phyloP scores from a whole-genome alignment of 2,329 filamentous ascomycete species.

The Phyllosticta ampelicida region DNA sequence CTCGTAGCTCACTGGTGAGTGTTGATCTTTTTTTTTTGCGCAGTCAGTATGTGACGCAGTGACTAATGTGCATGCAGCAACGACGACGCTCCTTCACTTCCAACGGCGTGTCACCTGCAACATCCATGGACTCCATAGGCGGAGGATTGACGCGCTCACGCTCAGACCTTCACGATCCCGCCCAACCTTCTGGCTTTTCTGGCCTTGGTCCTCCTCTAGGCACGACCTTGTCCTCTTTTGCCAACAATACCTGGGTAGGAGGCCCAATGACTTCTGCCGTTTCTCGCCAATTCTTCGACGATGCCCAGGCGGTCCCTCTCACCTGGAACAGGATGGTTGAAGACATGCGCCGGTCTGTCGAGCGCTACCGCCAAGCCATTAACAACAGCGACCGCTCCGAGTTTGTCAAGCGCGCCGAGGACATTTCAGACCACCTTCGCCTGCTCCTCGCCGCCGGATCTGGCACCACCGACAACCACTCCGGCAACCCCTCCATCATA shows the following conservation, averaged over 20 bases:
- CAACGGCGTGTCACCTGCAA: constrained; percentile 70
- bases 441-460: constrained; percentile 91
- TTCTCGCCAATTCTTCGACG: constrained; percentile 81
- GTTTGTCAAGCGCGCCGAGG: constrained; percentile 89
- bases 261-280: constrained; percentile 41
- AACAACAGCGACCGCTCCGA: constrained; percentile 72
- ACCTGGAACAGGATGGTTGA: constrained; percentile 85
- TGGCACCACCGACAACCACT: constrained; percentile 96
- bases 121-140: constrained; percentile 84
- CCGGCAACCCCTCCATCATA: constrained; percentile 97
- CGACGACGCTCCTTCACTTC: constrained; percentile 55
- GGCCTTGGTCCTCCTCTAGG: constrained; percentile 36
- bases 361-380: constrained; percentile 84
- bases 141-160: constrained; percentile 50
- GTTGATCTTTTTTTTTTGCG: constrained; percentile 14
- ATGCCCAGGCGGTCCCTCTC: constrained; percentile 65
- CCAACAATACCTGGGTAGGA: constrained; percentile 35
- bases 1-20: constrained; percentile 58
- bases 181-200: constrained; percentile 31
- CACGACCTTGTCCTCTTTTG: constrained; percentile 45
- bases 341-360: constrained; percentile 86
- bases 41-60: constrained; percentile 17
- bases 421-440: constrained; percentile 92
- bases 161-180: constrained; percentile 34
- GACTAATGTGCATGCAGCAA: constrained; percentile 18